Evolutionary conservation across 2,329 filamentous ascomycete species (phyloP).

Genomic region (Monosporascus sp.): DNA sequence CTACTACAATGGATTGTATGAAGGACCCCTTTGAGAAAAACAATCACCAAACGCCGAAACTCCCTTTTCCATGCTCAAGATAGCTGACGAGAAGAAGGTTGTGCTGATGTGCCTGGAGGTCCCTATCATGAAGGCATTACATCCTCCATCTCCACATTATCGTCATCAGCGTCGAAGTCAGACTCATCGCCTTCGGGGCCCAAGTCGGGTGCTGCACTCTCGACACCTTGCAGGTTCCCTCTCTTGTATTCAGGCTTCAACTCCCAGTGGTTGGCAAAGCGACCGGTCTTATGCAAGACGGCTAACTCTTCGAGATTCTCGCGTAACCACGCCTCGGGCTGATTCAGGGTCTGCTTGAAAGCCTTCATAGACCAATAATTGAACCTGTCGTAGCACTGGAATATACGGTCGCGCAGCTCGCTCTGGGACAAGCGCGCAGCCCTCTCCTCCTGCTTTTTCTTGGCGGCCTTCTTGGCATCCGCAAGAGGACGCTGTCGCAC

Average conservation of each 20-base stretch:
- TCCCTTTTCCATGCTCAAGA: constrained; percentile 11
- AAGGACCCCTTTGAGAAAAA: constrained; percentile 4
- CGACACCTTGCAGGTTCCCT: constrained; percentile 47
- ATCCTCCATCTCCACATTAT: constrained; percentile 73
- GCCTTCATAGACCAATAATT: constrained; percentile 93
- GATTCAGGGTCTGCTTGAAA: constrained; percentile 69
- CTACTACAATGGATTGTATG: constrained; percentile 7
- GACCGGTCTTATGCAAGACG: constrained; percentile 73
- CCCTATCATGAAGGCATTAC: constrained; percentile 38
- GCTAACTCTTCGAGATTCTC: constrained; percentile 80
- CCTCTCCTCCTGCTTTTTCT: constrained; percentile 52
- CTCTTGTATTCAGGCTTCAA: constrained; percentile 66
- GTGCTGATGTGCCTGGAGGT: not conserved
- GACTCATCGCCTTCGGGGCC: constrained; percentile 48
- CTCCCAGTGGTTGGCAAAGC: constrained; percentile 82
- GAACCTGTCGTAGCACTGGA: constrained; percentile 76
- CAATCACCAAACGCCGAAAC: constrained; percentile 8
- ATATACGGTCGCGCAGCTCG: constrained; percentile 81
- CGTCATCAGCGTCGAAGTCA: constrained; percentile 59
- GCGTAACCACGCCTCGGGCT: constrained; percentile 91
- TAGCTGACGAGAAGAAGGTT: not conserved
- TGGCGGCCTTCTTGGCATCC: constrained; percentile 59
- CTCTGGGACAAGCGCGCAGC: constrained; percentile 84
- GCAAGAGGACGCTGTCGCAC: constrained; percentile 16
- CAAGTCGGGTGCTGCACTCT: constrained; percentile 41